These are phyloP conservation scores for Cyclospora cayetanensis DNA, from an alignment of 169 alveolate species.

Conservation along the genomic window DNA sequence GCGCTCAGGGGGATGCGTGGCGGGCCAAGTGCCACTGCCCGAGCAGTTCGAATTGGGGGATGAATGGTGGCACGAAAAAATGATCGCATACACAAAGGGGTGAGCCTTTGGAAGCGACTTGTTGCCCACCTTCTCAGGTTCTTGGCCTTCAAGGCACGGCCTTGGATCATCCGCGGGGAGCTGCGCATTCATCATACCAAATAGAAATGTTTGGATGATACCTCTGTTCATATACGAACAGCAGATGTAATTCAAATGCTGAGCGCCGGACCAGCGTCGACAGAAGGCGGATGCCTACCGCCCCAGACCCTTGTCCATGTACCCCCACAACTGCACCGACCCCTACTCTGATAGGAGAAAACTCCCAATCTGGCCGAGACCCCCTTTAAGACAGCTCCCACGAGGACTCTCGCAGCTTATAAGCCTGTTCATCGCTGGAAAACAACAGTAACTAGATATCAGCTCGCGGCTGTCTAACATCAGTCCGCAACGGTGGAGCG, in stretches of 20 bases:
- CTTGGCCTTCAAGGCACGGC: constrained; percentile 64
- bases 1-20: no score
- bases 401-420: no score
- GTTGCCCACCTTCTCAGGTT: constrained; percentile 38
- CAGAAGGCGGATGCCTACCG: not conserved
- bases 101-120: not conserved
- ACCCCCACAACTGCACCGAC: not conserved
- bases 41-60: no score
- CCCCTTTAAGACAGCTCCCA: no score
- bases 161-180: constrained; percentile 64
- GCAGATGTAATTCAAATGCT: no score
- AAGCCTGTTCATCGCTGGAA: not conserved
- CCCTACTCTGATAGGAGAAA: not conserved
- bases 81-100: no score
- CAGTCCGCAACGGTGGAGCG: constrained; percentile 53
- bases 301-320: not conserved
- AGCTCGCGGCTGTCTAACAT: not conserved
- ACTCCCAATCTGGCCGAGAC: no score
- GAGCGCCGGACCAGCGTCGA: no score
- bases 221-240: no score
- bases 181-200: constrained; percentile 26
- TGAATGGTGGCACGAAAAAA: no score
- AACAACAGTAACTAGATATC: not conserved
- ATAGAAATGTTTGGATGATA: not conserved
- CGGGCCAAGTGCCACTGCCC: no score